These are phyloP conservation scores for Kurtzmaniella fragi DNA, from an alignment of 805 yeast species.

Conservation along the genomic window DNA sequence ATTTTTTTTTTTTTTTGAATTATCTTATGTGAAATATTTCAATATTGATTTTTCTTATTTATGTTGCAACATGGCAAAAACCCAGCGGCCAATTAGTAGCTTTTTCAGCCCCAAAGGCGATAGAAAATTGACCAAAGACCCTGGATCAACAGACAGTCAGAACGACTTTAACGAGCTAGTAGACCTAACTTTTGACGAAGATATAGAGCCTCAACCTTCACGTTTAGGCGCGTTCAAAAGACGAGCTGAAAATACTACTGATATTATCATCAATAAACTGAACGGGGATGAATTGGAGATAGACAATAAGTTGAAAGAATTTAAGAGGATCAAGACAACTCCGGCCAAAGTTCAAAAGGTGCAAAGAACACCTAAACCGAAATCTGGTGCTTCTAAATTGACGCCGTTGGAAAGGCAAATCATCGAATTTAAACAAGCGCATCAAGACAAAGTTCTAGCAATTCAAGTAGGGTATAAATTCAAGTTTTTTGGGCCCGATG, in stretches of 20 bases:
- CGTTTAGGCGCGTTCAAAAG: neutral
- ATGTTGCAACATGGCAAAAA: constrained; percentile 4
- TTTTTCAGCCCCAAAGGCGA: constrained; percentile 4
- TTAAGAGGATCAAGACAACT: neutral
- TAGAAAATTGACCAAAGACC: too few species aligned
- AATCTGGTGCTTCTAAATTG: constrained; percentile 11
- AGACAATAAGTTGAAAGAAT: neutral
- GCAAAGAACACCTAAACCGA: neutral
- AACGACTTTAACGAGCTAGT: neutral
- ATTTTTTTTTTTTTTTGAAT: neutral
- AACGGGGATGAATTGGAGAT: neutral
- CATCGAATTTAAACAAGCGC: constrained; percentile 52
- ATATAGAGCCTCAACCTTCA: too few species aligned
- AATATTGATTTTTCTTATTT: neutral
- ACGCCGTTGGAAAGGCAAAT: constrained; percentile 82
- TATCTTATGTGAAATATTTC: neutral
- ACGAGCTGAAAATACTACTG: neutral
- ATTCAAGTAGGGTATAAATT: constrained; percentile 91
- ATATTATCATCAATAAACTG: too few species aligned
- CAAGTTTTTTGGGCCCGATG: constrained; percentile 83
- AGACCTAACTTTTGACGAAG: neutral
- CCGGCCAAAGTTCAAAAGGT: neutral
- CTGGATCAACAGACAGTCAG: too few species aligned
- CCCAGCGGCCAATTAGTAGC: constrained; percentile 9
- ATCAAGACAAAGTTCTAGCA: constrained; percentile 68